A percentile compares a stretch with the other conserved stretches of the same genome.
Evolutionary conservation across 352 stramenopile species (phyloP).

Genomic region (Saprolegnia parasitica): DNA sequence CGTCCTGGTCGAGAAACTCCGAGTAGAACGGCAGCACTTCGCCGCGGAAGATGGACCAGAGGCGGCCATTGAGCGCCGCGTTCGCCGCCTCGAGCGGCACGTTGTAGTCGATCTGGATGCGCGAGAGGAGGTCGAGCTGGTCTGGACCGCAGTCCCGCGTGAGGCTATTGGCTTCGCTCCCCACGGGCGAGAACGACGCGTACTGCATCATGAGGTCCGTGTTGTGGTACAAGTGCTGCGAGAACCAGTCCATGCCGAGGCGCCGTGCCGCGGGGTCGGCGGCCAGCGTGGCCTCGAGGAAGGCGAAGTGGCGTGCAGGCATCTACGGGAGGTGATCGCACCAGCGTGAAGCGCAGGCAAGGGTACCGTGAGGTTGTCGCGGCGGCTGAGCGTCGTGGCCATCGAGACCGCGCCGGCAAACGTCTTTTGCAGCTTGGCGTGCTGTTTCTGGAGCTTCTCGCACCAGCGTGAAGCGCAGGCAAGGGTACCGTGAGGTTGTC

Average conservation of each 20-base stretch:
- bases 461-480: background rate
- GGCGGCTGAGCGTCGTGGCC: background rate
- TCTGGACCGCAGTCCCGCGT: background rate
- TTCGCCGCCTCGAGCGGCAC: background rate
- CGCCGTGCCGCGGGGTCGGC: slow-evolving; percentile 5
- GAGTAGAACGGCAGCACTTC: slow-evolving; percentile 11
- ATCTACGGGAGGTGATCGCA: background rate
- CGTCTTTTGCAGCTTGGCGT: background rate
- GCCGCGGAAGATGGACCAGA: background rate
- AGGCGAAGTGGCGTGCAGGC: background rate
- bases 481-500: background rate
- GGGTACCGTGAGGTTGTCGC: background rate
- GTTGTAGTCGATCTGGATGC: slow-evolving; percentile 16
- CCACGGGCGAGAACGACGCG: background rate
- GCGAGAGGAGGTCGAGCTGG: background rate
- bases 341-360: background rate
- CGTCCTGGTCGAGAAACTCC: slow-evolving; percentile 1
- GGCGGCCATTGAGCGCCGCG: background rate
- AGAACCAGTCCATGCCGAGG: slow-evolving; percentile 20
- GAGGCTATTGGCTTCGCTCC: background rate
- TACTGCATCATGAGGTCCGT: slow-evolving; percentile 11
- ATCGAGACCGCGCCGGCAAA: background rate
- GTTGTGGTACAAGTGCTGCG: slow-evolving; percentile 26
- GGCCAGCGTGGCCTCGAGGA: background rate
- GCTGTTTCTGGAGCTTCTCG: background rate